phyloP scores from a whole-genome alignment of 2,329 filamentous ascomycete genomes.

The Epichloe coenophiala region DNA sequence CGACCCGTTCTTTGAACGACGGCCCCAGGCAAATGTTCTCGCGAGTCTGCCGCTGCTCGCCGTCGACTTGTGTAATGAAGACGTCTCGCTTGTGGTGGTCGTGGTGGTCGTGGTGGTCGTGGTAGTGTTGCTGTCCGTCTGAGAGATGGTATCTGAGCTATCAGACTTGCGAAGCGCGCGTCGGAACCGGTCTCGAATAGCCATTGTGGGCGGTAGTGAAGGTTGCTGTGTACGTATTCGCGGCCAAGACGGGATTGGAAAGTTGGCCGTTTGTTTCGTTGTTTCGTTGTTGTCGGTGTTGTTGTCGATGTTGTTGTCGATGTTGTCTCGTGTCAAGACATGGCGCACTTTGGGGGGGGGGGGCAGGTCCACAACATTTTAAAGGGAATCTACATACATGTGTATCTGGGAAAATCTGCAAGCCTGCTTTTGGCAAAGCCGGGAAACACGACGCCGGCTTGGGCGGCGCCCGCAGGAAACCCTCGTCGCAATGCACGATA shows the following conservation, averaged over 20 bases:
- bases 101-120: constrained; percentile 10
- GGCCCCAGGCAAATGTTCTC: constrained; percentile 19
- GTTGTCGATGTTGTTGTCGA: too few relatives aligned
- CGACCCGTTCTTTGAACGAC: constrained; percentile 6
- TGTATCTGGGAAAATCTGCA: neutral
- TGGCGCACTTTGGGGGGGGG: constrained; percentile 1
- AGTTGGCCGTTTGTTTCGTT: neutral
- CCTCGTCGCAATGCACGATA: neutral
- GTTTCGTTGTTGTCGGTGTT: neutral
- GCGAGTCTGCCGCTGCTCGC: constrained; percentile 17
- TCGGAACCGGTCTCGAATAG: constrained; percentile 29
- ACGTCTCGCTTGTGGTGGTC: constrained; percentile 16
- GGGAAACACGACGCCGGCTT: neutral
- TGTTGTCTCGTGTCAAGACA: neutral
- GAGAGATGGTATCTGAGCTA: constrained; percentile 17
- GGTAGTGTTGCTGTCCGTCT: constrained; percentile 18
- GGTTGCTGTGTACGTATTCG: neutral
- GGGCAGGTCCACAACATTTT: constrained; percentile 2
- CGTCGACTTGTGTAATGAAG: constrained; percentile 16
- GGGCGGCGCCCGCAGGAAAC: constrained; percentile 1
- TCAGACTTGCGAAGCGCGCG: constrained; percentile 26
- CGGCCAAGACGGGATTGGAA: neutral
- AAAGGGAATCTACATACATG: neutral
- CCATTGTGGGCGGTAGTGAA: constrained; percentile 17
- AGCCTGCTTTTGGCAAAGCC: neutral